Base-by-base conservation (phyloP, 805 yeast genomes). In the Candida yuanshanica region DNA sequence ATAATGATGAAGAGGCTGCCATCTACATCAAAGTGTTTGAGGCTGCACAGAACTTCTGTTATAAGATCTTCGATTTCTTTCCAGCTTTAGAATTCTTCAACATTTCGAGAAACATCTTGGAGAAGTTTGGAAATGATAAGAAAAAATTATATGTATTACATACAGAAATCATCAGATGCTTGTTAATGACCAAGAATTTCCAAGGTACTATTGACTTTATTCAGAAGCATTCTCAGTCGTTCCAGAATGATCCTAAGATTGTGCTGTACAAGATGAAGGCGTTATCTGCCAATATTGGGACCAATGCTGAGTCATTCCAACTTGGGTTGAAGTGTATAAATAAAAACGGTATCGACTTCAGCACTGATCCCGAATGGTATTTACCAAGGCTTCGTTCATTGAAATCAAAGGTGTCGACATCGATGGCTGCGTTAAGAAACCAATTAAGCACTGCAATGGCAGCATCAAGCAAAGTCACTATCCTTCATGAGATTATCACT, bases 1-100 rank as follows among this genome's bases (percentile, higher is more conserved):
- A n/a, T 3, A 27, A 37, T n/a, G 9, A 48, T 2, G 65, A 63
- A 5, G 79, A 75, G 29, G 40, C 43, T 17, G 55, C 56, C 6
- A 58, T 56, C 1, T 75, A 69, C 40, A 44, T 64, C 13, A 64
- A 63, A 3, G 67, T 70, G 6, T 50, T 74, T 32, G 57, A 66
- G 4, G 58, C 60, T 17, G 75, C 78, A 1, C 77, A 77, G 2
- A 59, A 61, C 38, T 59, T 59, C 42, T 73, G 77, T 1, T 66
- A 68, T 35, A 65, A 67, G 10, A 64, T 69, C 10, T 69, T 65
- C 36, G 75, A 71, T 46, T 62, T 67, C 42, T 56, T 53, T 21
- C 52, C 66, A 33, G 69, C 78, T 0, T 55, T 71, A 24, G 46
- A 52, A n/a, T 71, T 64, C 43, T 68, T 72, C 35, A 55, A 58